Percentiles rank a stretch among this genome's conserved stretches.
Evolutionary conservation across 2,329 filamentous ascomycete species (phyloP).

Genomic region (Raffaelea arxii): DNA sequence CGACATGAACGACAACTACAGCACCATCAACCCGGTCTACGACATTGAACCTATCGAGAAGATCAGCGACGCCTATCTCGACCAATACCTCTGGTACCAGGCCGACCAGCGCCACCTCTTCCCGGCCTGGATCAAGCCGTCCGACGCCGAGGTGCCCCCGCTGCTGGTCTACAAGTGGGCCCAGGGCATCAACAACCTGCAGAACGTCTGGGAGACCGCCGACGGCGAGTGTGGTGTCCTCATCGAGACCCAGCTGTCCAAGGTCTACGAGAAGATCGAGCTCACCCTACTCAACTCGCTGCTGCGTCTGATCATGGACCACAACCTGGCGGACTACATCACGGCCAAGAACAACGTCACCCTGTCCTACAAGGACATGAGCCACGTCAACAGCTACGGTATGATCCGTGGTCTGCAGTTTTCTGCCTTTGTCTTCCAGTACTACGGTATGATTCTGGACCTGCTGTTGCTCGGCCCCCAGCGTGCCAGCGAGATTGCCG

Average conservation of each 20-base stretch:
- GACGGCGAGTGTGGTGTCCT: conserved; percentile 97
- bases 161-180: conserved; percentile 97
- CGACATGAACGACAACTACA: conserved; percentile 99
- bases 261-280: conserved; percentile 99
- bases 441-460: conserved; percentile 93
- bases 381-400: conserved; percentile 96
- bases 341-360: conserved; percentile 99
- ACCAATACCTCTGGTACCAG: conserved; percentile 99
- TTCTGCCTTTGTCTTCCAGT: conserved; percentile 98
- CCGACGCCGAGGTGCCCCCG: conserved; percentile 93
- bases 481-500: conserved; percentile 95
- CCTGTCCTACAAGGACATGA: conserved; percentile 99
- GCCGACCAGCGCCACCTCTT: conserved; percentile 95
- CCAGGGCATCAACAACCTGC: conserved; percentile 96
- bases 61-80: conserved; percentile 96
- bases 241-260: conserved; percentile 97
- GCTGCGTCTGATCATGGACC: conserved; percentile 93
- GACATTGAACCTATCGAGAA: conserved; percentile 99
- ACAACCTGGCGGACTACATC: conserved; percentile 98
- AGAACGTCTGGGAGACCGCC: conserved; percentile 86
- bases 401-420: conserved; percentile 98
- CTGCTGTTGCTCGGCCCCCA: conserved; percentile 84
- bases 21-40: conserved; percentile 96
- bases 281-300: conserved; percentile 89
- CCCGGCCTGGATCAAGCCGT: conserved; percentile 98